Percentiles rank a stretch among this genome's conserved stretches.
These are phyloP conservation scores for Stentor roeselii DNA, from an alignment of 73 alveolate species.

Conservation along the genomic window DNA sequence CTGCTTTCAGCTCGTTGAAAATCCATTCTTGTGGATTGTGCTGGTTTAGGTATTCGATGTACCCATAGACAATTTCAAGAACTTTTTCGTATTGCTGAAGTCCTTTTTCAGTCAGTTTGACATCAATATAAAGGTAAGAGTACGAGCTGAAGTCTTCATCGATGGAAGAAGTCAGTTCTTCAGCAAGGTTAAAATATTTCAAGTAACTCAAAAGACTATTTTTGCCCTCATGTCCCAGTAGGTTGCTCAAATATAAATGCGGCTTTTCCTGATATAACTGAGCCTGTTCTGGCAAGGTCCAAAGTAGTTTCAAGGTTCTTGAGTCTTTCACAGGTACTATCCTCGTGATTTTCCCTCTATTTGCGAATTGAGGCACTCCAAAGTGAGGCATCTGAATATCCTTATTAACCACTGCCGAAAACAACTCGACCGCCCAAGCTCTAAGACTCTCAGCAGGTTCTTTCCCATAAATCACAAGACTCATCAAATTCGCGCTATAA, in stretches of 20 bases:
- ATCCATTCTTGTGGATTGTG: slow-evolving; percentile 48
- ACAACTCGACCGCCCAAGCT: slow-evolving; percentile 21
- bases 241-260: slow-evolving; percentile 25
- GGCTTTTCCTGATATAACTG: background rate
- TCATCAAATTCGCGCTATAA: slow-evolving; percentile 40
- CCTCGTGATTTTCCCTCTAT: no score
- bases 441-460: slow-evolving; percentile 24
- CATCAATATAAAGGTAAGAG: slow-evolving; percentile 32
- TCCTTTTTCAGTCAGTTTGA: slow-evolving; percentile 82
- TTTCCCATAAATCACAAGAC: slow-evolving; percentile 32
- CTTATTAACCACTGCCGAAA: no score
- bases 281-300: background rate
- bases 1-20: slow-evolving; percentile 53
- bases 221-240: slow-evolving; percentile 78
- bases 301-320: background rate
- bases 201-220: slow-evolving; percentile 70
- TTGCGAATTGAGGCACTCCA: no score
- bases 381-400: no score
- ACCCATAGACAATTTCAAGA: slow-evolving; percentile 43
- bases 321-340: background rate
- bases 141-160: slow-evolving; percentile 47
- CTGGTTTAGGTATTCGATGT: slow-evolving; percentile 17
- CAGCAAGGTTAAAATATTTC: slow-evolving; percentile 70
- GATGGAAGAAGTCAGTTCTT: slow-evolving; percentile 37
- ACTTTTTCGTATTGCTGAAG: slow-evolving; percentile 60